Base-by-base conservation (phyloP, 1,284 basidiomycete species). In the Naganishia liquefaciens region DNA sequence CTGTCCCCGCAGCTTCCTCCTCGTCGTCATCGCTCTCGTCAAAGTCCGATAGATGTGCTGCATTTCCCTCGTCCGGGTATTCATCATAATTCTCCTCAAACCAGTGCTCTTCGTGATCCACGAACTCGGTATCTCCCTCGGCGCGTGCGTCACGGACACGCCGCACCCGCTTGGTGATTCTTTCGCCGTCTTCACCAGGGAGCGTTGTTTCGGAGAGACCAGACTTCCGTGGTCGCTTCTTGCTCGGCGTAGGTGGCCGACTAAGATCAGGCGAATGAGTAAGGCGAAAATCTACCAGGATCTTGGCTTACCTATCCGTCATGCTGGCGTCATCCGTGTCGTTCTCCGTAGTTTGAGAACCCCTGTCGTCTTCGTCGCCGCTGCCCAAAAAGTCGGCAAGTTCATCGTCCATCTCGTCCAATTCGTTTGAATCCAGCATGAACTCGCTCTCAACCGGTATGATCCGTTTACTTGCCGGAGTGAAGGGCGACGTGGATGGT, bases 21-120 rank as follows among this genome's bases (percentile, higher is more conserved):
- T 60, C 57, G 30, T 60, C 44, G 27, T 30, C 54, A 13, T 51
- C 63, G 19, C 43, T 54, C 44, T 64, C 54, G 5, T 27, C 46
- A 49, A 51, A 51, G 21, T 57, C 54, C 19, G 54, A 43, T 6
- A 57, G 23, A 30, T 58, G 40, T 21, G 63, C 54, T 17, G 63
- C 63, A 64, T 49, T 54, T 21, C 63, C 63, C 25, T 64, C 67
- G 49, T 68, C 67, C 11, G 54, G 40, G 50, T 68, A 68, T 40
- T 68, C 67, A 28, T 64, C 67, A 10, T 58, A 68, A 42, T 68
- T 54, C 40, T 68, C 63, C 17, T 65, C 67, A 9, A n/a, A 46
- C 47, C 54, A 33, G n/a, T 60, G 50, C 43, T 62, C 67, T 46
- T 62, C 58, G 28, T 65, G 44, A 54, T 68, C 63, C 19, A 46